phyloP scores from a whole-genome alignment of 2,329 filamentous ascomycete species.

The Colletotrichum orchidophilum region DNA sequence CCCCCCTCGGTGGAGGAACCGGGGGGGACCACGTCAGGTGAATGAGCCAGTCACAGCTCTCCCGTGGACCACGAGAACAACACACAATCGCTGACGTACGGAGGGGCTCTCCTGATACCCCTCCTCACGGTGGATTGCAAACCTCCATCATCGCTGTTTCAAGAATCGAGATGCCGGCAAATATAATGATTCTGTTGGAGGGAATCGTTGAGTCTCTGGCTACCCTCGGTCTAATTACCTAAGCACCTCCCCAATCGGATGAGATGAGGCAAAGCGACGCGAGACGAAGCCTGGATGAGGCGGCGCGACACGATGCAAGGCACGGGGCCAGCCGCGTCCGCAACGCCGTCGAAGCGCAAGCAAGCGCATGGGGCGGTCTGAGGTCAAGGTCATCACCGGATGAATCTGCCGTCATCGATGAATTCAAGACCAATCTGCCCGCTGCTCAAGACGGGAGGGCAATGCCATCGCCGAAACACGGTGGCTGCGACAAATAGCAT shows the following conservation, averaged over 20 bases:
- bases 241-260: slow-evolving; percentile 17
- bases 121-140: slow-evolving; percentile 9
- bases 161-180: slow-evolving; percentile 12
- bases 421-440: slow-evolving; percentile 11
- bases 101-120: slow-evolving; percentile 20
- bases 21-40: slow-evolving; percentile 29
- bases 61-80: slow-evolving; percentile 32
- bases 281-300: slow-evolving; percentile 19
- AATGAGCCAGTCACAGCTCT: slow-evolving; percentile 29
- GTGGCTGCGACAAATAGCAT: slow-evolving; percentile 4
- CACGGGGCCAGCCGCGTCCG: slow-evolving; percentile 26
- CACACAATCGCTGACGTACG: slow-evolving; percentile 31
- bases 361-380: slow-evolving; percentile 18
- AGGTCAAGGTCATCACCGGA: slow-evolving; percentile 24
- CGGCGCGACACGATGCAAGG: slow-evolving; percentile 26
- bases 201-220: neutral
- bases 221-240: slow-evolving; percentile 23
- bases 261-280: slow-evolving; percentile 25
- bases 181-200: slow-evolving; percentile 23
- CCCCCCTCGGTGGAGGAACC: slow-evolving; percentile 28
- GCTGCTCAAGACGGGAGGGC: neutral
- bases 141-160: slow-evolving; percentile 27
- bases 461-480: slow-evolving; percentile 16
- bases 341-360: slow-evolving; percentile 25
- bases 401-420: slow-evolving; percentile 30